These are phyloP conservation scores for Cubamyces lactineus DNA, from an alignment of 768 basidiomycete species.

Conservation along the genomic window DNA sequence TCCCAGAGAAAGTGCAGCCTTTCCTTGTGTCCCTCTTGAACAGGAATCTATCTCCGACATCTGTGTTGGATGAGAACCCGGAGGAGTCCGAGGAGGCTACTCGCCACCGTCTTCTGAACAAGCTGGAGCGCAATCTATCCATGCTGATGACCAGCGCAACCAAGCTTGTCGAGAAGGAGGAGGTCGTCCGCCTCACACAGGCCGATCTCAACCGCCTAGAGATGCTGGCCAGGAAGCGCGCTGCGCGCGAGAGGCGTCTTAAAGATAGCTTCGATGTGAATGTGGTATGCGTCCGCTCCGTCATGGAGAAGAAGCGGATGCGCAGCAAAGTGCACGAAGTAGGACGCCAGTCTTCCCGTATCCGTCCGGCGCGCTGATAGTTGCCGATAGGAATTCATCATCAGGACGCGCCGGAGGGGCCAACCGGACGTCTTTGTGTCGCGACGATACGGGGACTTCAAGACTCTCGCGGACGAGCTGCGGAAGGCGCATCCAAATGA, in stretches of 20 bases:
- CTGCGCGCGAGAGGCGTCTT: slow-evolving; percentile 48
- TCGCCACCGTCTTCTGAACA: slow-evolving; percentile 69
- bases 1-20: slow-evolving; percentile 92
- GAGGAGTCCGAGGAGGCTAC: slow-evolving; percentile 60
- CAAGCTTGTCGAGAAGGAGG: slow-evolving; percentile 82
- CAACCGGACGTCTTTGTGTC: slow-evolving; percentile 85
- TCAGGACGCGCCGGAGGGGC: slow-evolving; percentile 78
- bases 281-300: slow-evolving; percentile 83
- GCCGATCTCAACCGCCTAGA: slow-evolving; percentile 82
- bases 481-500: slow-evolving; percentile 86
- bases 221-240: slow-evolving; percentile 64
- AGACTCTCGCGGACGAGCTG: slow-evolving; percentile 85
- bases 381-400: slow-evolving; percentile 82
- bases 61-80: slow-evolving; percentile 58
- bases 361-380: not conserved
- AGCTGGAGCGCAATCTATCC: slow-evolving; percentile 82
- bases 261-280: slow-evolving; percentile 85
- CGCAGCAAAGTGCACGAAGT: slow-evolving; percentile 89
- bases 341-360: slow-evolving; percentile 33
- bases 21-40: slow-evolving; percentile 84
- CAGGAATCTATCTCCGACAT: slow-evolving; percentile 70
- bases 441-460: slow-evolving; percentile 94
- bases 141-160: slow-evolving; percentile 82
- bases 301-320: slow-evolving; percentile 83
- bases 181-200: slow-evolving; percentile 89